A percentile compares a stretch with the other conserved stretches of the same genome.
Evolutionary conservation across 2,329 filamentous ascomycete species (phyloP).

Genomic region (Beauveria sp.): DNA sequence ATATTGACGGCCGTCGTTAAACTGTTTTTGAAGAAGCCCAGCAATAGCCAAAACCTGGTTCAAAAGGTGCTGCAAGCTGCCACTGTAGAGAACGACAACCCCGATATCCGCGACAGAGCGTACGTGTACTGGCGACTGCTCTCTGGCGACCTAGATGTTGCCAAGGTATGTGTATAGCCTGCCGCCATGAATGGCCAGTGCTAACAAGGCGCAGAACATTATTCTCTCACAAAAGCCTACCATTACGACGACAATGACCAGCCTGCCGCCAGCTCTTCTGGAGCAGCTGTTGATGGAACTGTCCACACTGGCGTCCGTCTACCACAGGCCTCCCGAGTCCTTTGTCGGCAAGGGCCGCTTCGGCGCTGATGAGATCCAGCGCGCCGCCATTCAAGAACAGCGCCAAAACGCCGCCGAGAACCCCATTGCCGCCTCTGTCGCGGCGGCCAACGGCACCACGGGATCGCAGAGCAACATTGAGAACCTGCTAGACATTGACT

Average conservation of each 20-base stretch:
- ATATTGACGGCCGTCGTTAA: constrained; percentile 97
- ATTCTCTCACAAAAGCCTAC: constrained; percentile 90
- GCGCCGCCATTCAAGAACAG: constrained; percentile 93
- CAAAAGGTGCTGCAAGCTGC: constrained; percentile 91
- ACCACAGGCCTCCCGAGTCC: constrained; percentile 97
- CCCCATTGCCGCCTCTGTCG: constrained; percentile 80
- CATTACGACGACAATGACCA: constrained; percentile 90
- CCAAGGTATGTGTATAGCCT: constrained; percentile 53
- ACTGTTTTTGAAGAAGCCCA: constrained; percentile 92
- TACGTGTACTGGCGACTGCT: constrained; percentile 98
- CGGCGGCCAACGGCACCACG: constrained; percentile 56
- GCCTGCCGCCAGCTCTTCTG: constrained; percentile 72
- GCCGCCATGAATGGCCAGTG: not conserved
- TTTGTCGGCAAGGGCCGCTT: constrained; percentile 94
- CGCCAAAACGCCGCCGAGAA: constrained; percentile 88
- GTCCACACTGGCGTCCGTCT: constrained; percentile 91
- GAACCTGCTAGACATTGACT: constrained; percentile 93
- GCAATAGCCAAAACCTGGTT: constrained; percentile 82
- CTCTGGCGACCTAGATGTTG: constrained; percentile 82
- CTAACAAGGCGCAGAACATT: constrained; percentile 52
- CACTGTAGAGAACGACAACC: constrained; percentile 93
- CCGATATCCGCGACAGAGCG: constrained; percentile 91
- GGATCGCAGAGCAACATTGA: constrained; percentile 71
- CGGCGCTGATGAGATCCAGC: constrained; percentile 88
- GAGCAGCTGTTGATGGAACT: constrained; percentile 88